phyloP scores from a whole-genome alignment of 2,329 filamentous ascomycete genomes.

The Aureobasidium sp. region DNA sequence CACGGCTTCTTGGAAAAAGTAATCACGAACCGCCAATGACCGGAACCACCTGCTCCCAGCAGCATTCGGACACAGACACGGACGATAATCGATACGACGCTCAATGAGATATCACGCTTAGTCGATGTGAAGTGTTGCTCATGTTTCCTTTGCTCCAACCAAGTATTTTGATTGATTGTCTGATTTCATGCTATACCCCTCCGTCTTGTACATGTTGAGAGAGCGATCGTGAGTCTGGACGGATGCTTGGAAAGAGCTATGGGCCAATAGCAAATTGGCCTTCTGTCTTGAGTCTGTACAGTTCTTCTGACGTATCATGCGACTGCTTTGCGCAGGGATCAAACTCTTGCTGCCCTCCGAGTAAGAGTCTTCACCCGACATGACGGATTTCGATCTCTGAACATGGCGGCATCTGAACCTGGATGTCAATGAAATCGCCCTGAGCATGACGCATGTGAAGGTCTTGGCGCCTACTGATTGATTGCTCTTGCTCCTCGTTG shows the following conservation, averaged over 20 bases:
- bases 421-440: not conserved
- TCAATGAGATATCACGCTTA: conserved; percentile 15
- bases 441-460: conserved; percentile 5
- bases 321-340: conserved; percentile 11
- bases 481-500: not conserved
- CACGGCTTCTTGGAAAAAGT: conserved; percentile 8
- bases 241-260: conserved; percentile 65
- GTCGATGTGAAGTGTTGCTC: not conserved
- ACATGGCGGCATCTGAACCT: not conserved
- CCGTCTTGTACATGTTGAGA: conserved; percentile 68
- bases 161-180: conserved; percentile 49
- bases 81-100: conserved; percentile 10
- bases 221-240: conserved; percentile 76
- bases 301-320: conserved; percentile 49
- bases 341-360: conserved; percentile 18
- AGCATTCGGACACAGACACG: conserved; percentile 1
- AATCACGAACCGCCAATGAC: conserved; percentile 10
- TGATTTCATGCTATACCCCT: conserved; percentile 94
- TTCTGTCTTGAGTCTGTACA: conserved; percentile 64
- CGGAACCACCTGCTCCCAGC: not conserved
- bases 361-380: conserved; percentile 15
- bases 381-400: not conserved
- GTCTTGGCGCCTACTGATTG: not conserved
- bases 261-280: conserved; percentile 74
- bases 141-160: not conserved